phyloP scores from a whole-genome alignment of 2,329 filamentous ascomycete genomes.

The Aspergillaceae sp. region DNA sequence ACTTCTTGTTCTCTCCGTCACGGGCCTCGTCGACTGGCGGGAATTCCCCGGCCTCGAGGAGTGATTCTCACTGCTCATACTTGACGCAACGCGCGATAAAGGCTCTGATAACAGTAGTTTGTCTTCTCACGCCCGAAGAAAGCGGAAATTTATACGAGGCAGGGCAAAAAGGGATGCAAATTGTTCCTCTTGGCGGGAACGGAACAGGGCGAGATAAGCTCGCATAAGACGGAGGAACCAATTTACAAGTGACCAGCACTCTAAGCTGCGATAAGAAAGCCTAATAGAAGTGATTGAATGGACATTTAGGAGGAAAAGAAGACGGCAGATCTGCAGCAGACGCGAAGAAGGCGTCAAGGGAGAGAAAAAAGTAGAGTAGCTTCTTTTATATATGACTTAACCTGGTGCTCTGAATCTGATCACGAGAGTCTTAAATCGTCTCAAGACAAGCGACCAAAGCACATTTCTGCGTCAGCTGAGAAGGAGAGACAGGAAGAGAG shows the following conservation, averaged over 20 bases:
- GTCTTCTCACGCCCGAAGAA: neutral
- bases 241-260: neutral
- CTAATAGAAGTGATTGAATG: neutral
- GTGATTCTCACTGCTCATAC: slow-evolving; percentile 8
- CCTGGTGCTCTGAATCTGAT: too few species aligned
- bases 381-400: too few species aligned
- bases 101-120: neutral
- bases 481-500: too few species aligned
- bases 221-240: neutral
- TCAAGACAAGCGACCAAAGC: too few species aligned
- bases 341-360: too few species aligned
- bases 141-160: neutral
- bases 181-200: neutral
- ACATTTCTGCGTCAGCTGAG: too few species aligned
- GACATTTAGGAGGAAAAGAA: too few species aligned
- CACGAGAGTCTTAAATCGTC: too few species aligned
- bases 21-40: slow-evolving; percentile 9
- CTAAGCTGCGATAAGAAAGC: neutral
- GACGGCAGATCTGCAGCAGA: too few species aligned
- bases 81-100: slow-evolving; percentile 7
- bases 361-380: too few species aligned
- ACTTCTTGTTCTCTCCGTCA: slow-evolving; percentile 14
- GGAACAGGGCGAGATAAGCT: neutral
- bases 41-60: slow-evolving; percentile 5
- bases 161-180: neutral